These are phyloP conservation scores for Saturnispora quitensis DNA, from an alignment of 805 yeast genomes.

Conservation along the genomic window DNA sequence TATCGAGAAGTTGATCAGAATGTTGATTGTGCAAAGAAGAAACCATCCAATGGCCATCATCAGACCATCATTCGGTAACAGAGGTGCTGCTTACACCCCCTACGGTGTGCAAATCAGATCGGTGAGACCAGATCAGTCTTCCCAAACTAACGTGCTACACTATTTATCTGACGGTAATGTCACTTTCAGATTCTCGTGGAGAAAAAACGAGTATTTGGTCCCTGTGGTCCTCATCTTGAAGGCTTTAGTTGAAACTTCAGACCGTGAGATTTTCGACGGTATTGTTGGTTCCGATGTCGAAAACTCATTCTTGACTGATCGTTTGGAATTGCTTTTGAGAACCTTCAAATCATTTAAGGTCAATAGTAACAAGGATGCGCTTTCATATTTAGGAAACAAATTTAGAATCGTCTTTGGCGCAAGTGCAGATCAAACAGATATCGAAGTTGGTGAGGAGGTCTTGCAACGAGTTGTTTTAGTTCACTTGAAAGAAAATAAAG, in stretches of 20 bases:
- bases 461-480: constrained; percentile 79
- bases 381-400: constrained; percentile 91
- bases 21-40: constrained; percentile 96
- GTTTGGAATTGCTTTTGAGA: constrained; percentile 86
- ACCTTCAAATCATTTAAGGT: constrained; percentile 76
- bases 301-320: constrained; percentile 94
- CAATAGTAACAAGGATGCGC: constrained; percentile 75
- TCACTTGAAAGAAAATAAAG: constrained; percentile 63
- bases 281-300: constrained; percentile 81
- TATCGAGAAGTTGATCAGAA: constrained; percentile 90
- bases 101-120: constrained; percentile 91
- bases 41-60: constrained; percentile 97
- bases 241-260: constrained; percentile 84
- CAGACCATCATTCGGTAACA: constrained; percentile 87
- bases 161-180: constrained; percentile 93
- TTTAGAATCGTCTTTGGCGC: constrained; percentile 91
- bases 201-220: constrained; percentile 87
- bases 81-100: constrained; percentile 85
- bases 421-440: constrained; percentile 77
- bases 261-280: constrained; percentile 93
- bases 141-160: constrained; percentile 96
- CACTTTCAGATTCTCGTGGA: constrained; percentile 94
- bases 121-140: constrained; percentile 94
- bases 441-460: constrained; percentile 84
- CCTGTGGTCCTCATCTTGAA: constrained; percentile 90